phyloP scores from a whole-genome alignment of 257 asterid species.

The Cinchona pubescens region DNA sequence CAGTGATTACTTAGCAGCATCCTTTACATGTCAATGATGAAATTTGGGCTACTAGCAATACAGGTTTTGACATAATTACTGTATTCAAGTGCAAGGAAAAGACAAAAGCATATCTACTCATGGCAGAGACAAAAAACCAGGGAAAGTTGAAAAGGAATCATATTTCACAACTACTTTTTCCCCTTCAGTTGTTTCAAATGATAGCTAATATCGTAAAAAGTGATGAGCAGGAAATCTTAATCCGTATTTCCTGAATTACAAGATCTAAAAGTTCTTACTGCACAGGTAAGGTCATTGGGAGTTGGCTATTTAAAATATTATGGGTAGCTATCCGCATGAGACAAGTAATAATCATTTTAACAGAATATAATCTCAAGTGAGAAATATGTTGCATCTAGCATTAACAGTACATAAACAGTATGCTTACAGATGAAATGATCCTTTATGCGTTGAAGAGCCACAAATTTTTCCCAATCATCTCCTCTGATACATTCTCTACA shows the following conservation, averaged over 20 bases:
- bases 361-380: neutral
- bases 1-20: neutral
- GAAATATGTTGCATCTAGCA: neutral
- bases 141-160: neutral
- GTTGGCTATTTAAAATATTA: neutral
- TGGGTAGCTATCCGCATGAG: neutral
- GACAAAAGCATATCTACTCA: neutral
- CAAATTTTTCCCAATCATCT: conserved; percentile 72
- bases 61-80: neutral
- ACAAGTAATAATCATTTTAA: neutral
- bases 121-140: neutral
- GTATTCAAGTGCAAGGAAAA: neutral
- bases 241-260: neutral
- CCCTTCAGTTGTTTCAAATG: neutral
- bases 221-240: neutral
- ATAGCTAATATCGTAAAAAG: neutral
- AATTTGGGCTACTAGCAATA: neutral
- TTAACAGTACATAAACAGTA: neutral
- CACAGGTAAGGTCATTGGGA: neutral
- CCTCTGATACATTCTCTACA: conserved; percentile 91
- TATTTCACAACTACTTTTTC: neutral
- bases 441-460: conserved; percentile 70
- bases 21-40: neutral
- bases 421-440: conserved; percentile 95
- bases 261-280: neutral